These are phyloP conservation scores for Tarenaya hassleriana DNA, from an alignment of 345 rosid genomes.

Conservation along the genomic window DNA sequence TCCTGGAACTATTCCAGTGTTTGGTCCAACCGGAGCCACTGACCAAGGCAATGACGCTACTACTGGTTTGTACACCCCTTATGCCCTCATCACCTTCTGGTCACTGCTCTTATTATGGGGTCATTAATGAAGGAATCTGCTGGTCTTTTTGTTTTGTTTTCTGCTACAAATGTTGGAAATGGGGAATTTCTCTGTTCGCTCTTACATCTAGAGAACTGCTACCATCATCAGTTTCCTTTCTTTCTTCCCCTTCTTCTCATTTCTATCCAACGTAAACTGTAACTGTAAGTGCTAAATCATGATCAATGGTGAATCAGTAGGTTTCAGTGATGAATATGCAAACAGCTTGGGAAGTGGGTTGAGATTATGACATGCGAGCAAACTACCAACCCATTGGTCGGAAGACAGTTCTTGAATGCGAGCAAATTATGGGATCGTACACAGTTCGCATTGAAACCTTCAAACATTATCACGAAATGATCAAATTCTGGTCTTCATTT, in stretches of 20 bases:
- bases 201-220: conserved; percentile 22
- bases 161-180: no score
- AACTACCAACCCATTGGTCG: conserved; percentile 17
- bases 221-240: conserved; percentile 17
- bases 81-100: no score
- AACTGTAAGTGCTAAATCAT: no score
- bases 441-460: no score
- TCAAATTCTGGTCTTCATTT: no score
- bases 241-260: neutral
- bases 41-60: no score
- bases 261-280: neutral
- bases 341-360: conserved; percentile 8
- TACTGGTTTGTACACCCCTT: no score
- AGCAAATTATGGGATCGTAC: no score
- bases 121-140: neutral
- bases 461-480: neutral
- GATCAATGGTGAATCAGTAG: conserved; percentile 2
- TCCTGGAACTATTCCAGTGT: conserved; percentile 12
- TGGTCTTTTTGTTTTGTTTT: conserved; percentile 5
- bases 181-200: conserved; percentile 8
- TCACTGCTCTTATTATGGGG: conserved; percentile 19
- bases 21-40: conserved; percentile 18
- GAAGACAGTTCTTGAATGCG: no score
- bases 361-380: conserved; percentile 22
- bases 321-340: conserved; percentile 16